A percentile compares a stretch with the other conserved stretches of the same genome.
phyloP scores from a whole-genome alignment of 2,329 filamentous ascomycete genomes.

The Tolypocladium paradoxum region DNA sequence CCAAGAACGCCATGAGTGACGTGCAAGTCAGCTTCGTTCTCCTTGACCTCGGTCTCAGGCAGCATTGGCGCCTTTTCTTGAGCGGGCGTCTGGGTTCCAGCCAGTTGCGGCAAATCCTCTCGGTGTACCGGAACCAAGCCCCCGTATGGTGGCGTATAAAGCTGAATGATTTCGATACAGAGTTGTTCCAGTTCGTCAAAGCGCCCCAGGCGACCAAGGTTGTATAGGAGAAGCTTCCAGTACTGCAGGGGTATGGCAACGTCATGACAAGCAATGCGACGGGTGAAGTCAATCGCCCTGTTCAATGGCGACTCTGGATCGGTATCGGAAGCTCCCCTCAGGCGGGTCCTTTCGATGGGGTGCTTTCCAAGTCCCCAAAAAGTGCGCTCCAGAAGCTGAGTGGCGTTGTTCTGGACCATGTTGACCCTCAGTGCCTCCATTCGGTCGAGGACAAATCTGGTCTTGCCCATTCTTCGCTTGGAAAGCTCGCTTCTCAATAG shows the following conservation, averaged over 20 bases:
- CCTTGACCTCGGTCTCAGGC: not conserved
- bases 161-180: slow-evolving; percentile 29
- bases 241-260: slow-evolving; percentile 23
- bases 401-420: slow-evolving; percentile 17
- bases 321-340: not conserved
- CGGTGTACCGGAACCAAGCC: slow-evolving; percentile 32
- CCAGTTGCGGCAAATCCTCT: slow-evolving; percentile 26
- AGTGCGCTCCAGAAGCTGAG: slow-evolving; percentile 12
- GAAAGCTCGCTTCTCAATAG: slow-evolving; percentile 8
- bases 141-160: slow-evolving; percentile 20
- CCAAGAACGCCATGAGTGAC: not conserved
- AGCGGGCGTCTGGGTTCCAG: not conserved
- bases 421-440: slow-evolving; percentile 20
- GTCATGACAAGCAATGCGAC: slow-evolving; percentile 18
- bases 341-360: slow-evolving; percentile 5
- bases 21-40: not conserved
- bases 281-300: slow-evolving; percentile 17
- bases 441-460: slow-evolving; percentile 17
- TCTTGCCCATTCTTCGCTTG: slow-evolving; percentile 9
- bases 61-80: not conserved
- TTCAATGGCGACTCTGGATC: slow-evolving; percentile 13
- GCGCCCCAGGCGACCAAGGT: slow-evolving; percentile 31
- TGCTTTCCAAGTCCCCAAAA: slow-evolving; percentile 19
- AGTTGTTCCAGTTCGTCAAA: slow-evolving; percentile 34
- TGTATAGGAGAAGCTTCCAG: slow-evolving; percentile 33